Percentiles rank a stretch among this genome's conserved stretches.
These are phyloP conservation scores for Dicorynia guianensis DNA, from an alignment of 306 rosid species.

Conservation along the genomic window DNA sequence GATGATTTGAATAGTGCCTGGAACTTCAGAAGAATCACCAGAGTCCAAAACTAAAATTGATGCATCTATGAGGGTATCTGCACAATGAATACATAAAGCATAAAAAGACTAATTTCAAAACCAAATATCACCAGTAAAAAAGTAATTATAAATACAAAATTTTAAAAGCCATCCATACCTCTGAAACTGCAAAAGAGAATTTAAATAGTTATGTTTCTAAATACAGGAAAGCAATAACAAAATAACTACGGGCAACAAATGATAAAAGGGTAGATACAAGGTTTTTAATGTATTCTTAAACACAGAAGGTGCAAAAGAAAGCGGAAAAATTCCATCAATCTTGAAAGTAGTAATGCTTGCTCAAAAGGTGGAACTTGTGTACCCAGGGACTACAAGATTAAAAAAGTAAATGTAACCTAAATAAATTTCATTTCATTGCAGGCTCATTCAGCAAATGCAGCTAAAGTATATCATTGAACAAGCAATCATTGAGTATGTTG, in stretches of 20 bases:
- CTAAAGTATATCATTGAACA: not conserved
- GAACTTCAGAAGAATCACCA: conserved; percentile 87
- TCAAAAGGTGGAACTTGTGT: too few relatives aligned
- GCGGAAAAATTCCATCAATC: too few relatives aligned
- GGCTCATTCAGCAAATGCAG: not conserved
- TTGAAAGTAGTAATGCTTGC: too few relatives aligned
- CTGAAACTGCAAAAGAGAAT: conserved; percentile 43
- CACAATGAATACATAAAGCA: conserved; percentile 67
- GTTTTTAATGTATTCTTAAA: not conserved
- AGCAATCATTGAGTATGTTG: not conserved
- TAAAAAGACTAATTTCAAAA: conserved; percentile 58
- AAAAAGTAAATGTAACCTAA: too few relatives aligned
- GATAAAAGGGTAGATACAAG: conserved; percentile 14
- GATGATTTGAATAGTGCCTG: conserved; percentile 60
- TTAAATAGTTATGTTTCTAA: conserved; percentile 25
- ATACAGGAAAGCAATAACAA: not conserved
- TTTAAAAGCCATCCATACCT: conserved; percentile 41
- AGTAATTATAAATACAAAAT: conserved; percentile 26
- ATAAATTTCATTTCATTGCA: too few relatives aligned
- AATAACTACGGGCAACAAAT: conserved; percentile 9
- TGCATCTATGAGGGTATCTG: conserved; percentile 81
- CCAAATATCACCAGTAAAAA: conserved; percentile 34
- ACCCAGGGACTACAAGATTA: too few relatives aligned
- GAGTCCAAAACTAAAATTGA: conserved; percentile 84
- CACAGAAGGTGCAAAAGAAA: not conserved